Evolutionary conservation across 75 land plant species (phyloP).

Genomic region (Sequoia sempervirens): DNA sequence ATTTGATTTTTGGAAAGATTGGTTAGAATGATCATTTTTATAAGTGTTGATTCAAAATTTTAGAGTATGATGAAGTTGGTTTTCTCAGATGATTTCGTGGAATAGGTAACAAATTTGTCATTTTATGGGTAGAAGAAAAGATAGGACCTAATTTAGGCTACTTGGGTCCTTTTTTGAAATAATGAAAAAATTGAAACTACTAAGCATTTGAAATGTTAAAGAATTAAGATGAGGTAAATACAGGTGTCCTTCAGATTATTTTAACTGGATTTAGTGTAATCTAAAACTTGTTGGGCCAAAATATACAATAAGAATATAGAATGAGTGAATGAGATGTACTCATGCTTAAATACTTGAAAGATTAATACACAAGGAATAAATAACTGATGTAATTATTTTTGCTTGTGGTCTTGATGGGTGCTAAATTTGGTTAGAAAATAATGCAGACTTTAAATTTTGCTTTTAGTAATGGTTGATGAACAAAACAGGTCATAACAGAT

Average conservation of each 20-base stretch:
- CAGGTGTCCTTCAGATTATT: background rate
- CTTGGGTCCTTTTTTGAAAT: background rate
- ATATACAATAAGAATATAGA: background rate
- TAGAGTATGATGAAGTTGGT: background rate
- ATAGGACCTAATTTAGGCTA: background rate
- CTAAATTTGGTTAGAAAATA: too few species aligned
- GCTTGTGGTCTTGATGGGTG: too few species aligned
- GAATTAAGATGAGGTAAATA: too few species aligned
- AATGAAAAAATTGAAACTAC: background rate
- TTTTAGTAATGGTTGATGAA: too few species aligned
- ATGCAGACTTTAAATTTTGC: too few species aligned
- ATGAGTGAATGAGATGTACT: background rate
- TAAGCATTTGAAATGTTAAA: background rate
- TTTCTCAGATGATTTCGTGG: background rate
- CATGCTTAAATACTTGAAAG: background rate
- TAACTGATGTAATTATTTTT: too few species aligned
- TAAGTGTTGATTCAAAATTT: too few species aligned
- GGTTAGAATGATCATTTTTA: too few species aligned
- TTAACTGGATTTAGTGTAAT: background rate
- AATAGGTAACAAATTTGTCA: background rate
- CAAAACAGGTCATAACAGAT: background rate
- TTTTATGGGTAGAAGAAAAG: background rate
- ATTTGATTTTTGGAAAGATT: background rate
- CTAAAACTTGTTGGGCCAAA: background rate
- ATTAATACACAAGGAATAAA: too few species aligned